phyloP scores from a whole-genome alignment of 139 green algal genomes.

The Chlamydomonas sphaeroides region DNA sequence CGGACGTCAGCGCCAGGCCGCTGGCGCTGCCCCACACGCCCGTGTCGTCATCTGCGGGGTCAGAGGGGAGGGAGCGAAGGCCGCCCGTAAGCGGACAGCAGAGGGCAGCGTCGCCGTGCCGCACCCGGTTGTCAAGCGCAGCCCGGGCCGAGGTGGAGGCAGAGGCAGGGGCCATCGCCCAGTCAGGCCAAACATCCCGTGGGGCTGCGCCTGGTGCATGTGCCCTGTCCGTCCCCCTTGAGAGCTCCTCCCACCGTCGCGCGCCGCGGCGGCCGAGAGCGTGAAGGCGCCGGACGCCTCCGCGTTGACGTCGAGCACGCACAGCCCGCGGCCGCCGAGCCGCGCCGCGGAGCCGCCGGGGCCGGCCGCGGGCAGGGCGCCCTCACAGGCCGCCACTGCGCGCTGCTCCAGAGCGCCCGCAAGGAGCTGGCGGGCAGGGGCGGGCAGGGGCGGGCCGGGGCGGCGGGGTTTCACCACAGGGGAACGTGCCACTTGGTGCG shows the following conservation, averaged over 20 bases:
- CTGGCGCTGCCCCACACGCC: conserved; percentile 17
- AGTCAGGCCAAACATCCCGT: no score
- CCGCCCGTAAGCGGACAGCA: no score
- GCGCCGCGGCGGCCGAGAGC: background rate
- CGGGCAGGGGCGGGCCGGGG: no score
- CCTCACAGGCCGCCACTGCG: background rate
- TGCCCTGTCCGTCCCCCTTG: no score
- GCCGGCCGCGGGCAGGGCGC: background rate
- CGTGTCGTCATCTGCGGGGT: conserved; percentile 12
- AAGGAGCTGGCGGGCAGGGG: background rate
- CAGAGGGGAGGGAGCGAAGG: no score
- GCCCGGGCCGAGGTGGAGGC: no score
- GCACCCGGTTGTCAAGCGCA: background rate
- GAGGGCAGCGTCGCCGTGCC: no score
- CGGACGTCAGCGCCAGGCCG: background rate
- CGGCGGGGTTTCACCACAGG: no score
- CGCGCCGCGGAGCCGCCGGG: background rate
- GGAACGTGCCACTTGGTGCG: no score
- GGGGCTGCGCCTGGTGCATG: no score
- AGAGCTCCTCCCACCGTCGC: background rate
- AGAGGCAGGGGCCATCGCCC: no score
- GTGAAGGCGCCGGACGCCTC: background rate
- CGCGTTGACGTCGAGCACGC: background rate
- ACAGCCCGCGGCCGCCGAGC: background rate
- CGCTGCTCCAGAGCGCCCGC: background rate